Conservation (phyloP, 163 green algal species). For the Scenedesmus sp. region DNA sequence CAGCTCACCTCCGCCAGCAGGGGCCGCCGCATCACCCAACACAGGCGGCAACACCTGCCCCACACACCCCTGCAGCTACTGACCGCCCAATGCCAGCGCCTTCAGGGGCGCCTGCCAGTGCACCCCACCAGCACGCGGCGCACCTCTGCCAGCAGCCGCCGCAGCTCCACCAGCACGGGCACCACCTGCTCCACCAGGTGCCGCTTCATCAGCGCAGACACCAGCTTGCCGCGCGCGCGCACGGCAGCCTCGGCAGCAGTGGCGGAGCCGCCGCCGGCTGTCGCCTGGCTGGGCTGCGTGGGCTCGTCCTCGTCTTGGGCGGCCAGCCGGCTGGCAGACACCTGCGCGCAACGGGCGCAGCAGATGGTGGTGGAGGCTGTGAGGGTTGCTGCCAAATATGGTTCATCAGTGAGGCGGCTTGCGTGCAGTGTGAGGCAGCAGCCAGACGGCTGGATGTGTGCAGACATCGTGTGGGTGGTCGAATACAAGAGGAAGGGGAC, state of each 20-base stretch:
- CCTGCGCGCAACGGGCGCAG: background rate
- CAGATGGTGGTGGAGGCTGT: no score
- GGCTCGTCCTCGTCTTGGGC: conserved; percentile 61
- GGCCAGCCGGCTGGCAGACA: conserved; percentile 52
- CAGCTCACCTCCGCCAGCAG: background rate
- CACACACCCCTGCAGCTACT: background rate
- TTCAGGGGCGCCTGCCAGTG: background rate
- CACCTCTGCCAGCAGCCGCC: conserved; percentile 73
- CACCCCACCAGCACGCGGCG: background rate
- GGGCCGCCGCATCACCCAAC: background rate
- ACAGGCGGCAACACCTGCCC: background rate
- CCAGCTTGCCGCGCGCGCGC: conserved; percentile 66
- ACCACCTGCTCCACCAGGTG: conserved; percentile 89
- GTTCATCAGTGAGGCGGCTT: no score
- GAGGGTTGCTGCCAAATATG: no score
- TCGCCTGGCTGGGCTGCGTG: conserved; percentile 21
- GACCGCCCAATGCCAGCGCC: background rate
- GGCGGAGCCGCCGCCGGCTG: conserved; percentile 46
- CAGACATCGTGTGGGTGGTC: no score
- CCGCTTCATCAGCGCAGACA: conserved; percentile 90
- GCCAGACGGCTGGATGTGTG: no score
- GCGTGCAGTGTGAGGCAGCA: no score
- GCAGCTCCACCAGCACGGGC: conserved; percentile 87
- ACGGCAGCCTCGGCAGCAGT: conserved; percentile 58
- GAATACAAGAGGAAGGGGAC: no score